Conservation (phyloP, 2,329 filamentous ascomycete species). For the Dothiorella sarmentorum region DNA sequence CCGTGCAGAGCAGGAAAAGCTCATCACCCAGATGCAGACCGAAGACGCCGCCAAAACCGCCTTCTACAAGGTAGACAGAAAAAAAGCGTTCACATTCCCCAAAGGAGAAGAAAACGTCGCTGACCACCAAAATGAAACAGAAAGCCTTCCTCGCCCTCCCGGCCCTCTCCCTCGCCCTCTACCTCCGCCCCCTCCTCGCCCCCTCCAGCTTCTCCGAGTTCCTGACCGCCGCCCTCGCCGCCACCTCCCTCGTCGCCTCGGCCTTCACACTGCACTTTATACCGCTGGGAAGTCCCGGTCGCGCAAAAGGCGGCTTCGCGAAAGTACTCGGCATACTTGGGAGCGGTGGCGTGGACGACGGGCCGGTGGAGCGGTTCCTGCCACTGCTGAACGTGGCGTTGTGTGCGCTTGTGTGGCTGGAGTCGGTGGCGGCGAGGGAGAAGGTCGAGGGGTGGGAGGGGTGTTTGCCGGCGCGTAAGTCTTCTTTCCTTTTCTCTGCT, state of each 20-base stretch:
- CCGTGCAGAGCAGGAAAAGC: conserved; percentile 61
- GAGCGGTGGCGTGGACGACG: conserved; percentile 18
- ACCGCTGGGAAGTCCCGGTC: conserved; percentile 44
- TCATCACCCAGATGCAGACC: conserved; percentile 55
- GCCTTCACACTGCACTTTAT: conserved; percentile 59
- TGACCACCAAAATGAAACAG: conserved; percentile 42
- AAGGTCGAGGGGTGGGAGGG: conserved; percentile 30
- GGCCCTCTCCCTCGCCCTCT: conserved; percentile 53
- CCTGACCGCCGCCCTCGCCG: conserved; percentile 53
- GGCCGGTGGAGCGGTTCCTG: conserved; percentile 57
- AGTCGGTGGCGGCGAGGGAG: conserved; percentile 25
- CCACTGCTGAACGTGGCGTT: conserved; percentile 58
- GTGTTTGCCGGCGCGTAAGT: conserved; percentile 36
- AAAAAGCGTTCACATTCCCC: conserved; percentile 27
- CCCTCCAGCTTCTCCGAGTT: conserved; percentile 35
- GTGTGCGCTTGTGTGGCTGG: conserved; percentile 46
- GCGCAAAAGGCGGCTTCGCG: neutral
- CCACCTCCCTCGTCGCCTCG: conserved; percentile 62
- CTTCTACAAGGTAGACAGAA: conserved; percentile 28
- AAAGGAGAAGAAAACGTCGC: conserved; percentile 26
- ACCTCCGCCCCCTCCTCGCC: conserved; percentile 49
- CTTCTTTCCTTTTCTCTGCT: conserved; percentile 33
- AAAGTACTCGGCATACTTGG: neutral
- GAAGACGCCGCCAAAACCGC: conserved; percentile 47
- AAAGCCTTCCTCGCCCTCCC: conserved; percentile 58